phyloP scores from a whole-genome alignment of 2,329 filamentous ascomycete genomes.

The Diaporthe sp. region DNA sequence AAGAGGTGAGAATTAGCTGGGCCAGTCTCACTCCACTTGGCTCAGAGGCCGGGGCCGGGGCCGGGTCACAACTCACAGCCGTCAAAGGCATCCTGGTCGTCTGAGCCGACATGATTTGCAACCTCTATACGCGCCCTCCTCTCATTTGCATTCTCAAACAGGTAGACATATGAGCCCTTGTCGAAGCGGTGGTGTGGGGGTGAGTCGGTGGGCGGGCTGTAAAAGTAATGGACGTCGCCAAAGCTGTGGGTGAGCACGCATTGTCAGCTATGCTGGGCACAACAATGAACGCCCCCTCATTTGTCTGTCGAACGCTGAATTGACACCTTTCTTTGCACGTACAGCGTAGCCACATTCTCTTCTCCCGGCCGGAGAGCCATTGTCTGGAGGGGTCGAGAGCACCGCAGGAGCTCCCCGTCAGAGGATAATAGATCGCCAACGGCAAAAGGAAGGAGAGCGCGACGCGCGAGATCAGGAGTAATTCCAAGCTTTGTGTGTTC shows the following conservation, averaged over 20 bases:
- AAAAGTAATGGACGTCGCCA: slow-evolving; percentile 84
- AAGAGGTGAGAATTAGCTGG: slow-evolving; percentile 43
- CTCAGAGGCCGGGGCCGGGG: neutral
- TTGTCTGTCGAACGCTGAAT: neutral
- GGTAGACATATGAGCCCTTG: slow-evolving; percentile 83
- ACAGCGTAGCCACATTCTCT: slow-evolving; percentile 64
- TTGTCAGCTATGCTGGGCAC: slow-evolving; percentile 46
- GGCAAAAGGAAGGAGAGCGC: neutral
- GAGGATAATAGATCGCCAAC: neutral
- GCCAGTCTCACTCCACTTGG: neutral
- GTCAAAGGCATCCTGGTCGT: slow-evolving; percentile 84
- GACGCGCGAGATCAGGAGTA: neutral
- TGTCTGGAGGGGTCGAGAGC: neutral
- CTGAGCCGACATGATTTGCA: slow-evolving; percentile 80
- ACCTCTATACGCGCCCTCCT: slow-evolving; percentile 80
- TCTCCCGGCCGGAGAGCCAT: slow-evolving; percentile 63
- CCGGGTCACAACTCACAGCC: slow-evolving; percentile 71
- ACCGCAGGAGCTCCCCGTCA: neutral
- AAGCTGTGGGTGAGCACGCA: slow-evolving; percentile 65
- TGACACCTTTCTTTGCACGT: slow-evolving; percentile 43
- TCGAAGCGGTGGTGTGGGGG: slow-evolving; percentile 87
- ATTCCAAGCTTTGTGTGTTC: neutral
- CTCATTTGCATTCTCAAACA: slow-evolving; percentile 80
- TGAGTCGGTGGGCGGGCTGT: slow-evolving; percentile 74
- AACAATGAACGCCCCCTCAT: slow-evolving; percentile 4